Percentiles rank a stretch among this genome's conserved stretches.
Evolutionary conservation across 2,329 filamentous ascomycete genomes (phyloP).

Genomic region (Ascosphaera apis): DNA sequence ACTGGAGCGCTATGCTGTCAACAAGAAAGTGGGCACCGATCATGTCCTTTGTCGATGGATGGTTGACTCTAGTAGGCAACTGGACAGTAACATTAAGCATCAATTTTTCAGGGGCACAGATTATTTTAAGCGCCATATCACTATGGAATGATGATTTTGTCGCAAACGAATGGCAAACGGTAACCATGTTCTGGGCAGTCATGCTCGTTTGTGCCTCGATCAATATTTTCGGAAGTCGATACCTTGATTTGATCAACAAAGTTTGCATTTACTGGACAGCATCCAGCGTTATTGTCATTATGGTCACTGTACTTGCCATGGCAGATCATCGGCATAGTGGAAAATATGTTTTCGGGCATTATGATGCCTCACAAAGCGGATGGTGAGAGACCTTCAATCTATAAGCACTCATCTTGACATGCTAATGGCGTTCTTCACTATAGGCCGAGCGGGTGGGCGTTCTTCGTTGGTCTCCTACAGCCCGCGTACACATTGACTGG

Average conservation of each 20-base stretch:
- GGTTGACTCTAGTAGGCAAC: slow-evolving; percentile 50
- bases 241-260: slow-evolving; percentile 47
- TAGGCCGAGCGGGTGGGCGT: slow-evolving; percentile 44
- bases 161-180: slow-evolving; percentile 44
- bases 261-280: slow-evolving; percentile 52
- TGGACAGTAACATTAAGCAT: slow-evolving; percentile 46
- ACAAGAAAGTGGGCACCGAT: slow-evolving; percentile 42
- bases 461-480: slow-evolving; percentile 48
- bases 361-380: slow-evolving; percentile 40
- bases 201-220: slow-evolving; percentile 40
- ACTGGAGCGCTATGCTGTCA: slow-evolving; percentile 45
- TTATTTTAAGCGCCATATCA: slow-evolving; percentile 43
- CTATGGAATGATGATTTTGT: slow-evolving; percentile 47
- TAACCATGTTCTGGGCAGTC: slow-evolving; percentile 49
- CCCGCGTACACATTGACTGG: slow-evolving; percentile 28
- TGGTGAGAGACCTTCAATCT: slow-evolving; percentile 24
- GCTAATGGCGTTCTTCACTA: not conserved
- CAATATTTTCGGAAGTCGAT: slow-evolving; percentile 40
- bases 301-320: slow-evolving; percentile 39
- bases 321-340: slow-evolving; percentile 32
- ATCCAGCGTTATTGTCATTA: slow-evolving; percentile 41
- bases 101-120: slow-evolving; percentile 49
- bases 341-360: slow-evolving; percentile 45
- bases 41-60: slow-evolving; percentile 46
- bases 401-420: not conserved